phyloP scores from a whole-genome alignment of 2,329 filamentous ascomycete species.

The Colletotrichum viniferum region DNA sequence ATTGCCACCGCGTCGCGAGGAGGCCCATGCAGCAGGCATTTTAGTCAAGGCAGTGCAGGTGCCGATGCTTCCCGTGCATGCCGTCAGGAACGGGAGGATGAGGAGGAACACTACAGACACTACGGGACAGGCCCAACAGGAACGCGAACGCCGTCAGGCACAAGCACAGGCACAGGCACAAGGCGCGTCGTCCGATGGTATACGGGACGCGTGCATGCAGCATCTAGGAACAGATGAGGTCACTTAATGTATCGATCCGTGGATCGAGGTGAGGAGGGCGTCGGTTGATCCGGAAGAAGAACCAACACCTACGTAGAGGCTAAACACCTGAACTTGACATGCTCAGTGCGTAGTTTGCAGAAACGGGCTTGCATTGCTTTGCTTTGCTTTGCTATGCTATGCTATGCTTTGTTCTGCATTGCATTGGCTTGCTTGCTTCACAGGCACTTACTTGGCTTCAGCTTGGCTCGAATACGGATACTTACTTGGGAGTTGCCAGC shows the following conservation, averaged over 20 bases:
- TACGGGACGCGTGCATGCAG: background rate
- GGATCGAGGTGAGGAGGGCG: background rate
- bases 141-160: background rate
- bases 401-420: background rate
- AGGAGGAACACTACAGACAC: background rate
- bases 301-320: background rate
- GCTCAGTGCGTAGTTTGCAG: background rate
- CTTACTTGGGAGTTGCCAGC: background rate
- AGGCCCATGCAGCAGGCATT: conserved; percentile 15
- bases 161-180: background rate
- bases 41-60: background rate
- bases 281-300: background rate
- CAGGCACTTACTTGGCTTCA: background rate
- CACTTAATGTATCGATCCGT: background rate
- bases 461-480: background rate
- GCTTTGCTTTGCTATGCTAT: background rate
- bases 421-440: background rate
- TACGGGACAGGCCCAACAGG: background rate
- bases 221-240: background rate
- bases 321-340: background rate
- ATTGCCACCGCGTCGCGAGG: conserved; percentile 15
- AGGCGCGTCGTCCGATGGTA: background rate
- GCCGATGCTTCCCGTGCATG: background rate
- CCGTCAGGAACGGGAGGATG: background rate
- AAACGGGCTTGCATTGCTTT: background rate